phyloP scores from a whole-genome alignment of 192 early-diverging fungal species.

The Spinellus fusiger region DNA sequence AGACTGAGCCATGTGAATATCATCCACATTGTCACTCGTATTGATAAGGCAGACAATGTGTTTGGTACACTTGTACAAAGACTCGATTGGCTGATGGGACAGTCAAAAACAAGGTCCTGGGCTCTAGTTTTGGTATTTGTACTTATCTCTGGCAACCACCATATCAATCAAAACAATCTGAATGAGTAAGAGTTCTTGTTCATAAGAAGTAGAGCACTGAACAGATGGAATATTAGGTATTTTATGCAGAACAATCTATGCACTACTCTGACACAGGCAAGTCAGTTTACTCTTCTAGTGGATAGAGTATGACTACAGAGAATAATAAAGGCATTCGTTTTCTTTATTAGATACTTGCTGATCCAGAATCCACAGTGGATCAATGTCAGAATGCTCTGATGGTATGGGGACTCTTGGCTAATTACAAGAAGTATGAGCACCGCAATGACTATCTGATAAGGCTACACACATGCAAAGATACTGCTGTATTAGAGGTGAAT shows the following conservation, averaged over 20 bases:
- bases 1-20: conserved; percentile 50
- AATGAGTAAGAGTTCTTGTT: conserved; percentile 29
- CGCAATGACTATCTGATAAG: conserved; percentile 41
- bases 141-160: conserved; percentile 44
- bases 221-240: conserved; percentile 18
- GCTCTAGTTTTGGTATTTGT: conserved; percentile 21
- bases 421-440: conserved; percentile 53
- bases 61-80: conserved; percentile 10
- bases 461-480: conserved; percentile 29
- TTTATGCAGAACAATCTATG: conserved; percentile 49
- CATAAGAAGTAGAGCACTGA: neutral
- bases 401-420: conserved; percentile 43
- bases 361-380: neutral
- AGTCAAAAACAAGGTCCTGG: neutral
- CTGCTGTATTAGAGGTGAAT: conserved; percentile 29
- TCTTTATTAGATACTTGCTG: conserved; percentile 32
- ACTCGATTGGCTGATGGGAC: conserved; percentile 2
- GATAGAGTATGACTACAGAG: neutral
- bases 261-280: conserved; percentile 37
- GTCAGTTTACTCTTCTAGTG: neutral
- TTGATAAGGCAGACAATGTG: conserved; percentile 27
- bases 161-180: conserved; percentile 53
- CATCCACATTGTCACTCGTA: conserved; percentile 39
- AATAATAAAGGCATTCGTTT: neutral
- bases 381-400: conserved; percentile 28